Conservation (phyloP, 495 filamentous ascomycete species). For the Aspergillus steynii region DNA sequence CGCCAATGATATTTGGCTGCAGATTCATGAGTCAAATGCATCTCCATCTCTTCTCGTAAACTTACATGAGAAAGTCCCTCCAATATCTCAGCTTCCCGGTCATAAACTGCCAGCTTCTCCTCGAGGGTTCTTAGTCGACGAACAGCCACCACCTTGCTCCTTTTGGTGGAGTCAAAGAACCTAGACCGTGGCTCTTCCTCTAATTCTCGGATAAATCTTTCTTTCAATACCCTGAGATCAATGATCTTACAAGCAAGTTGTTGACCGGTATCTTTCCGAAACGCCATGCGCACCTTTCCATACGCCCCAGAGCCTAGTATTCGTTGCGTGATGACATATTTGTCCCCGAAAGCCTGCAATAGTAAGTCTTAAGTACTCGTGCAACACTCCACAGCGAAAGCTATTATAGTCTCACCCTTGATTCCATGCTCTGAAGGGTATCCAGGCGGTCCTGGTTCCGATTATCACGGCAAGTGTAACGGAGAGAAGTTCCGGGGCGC, state of each 20-base stretch:
- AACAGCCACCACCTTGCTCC: not conserved
- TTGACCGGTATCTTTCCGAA: conserved; percentile 27
- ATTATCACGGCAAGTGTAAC: conserved; percentile 20
- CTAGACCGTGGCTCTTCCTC: not conserved
- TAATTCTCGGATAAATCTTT: conserved; percentile 7
- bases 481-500: conserved; percentile 20
- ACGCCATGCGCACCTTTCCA: conserved; percentile 52
- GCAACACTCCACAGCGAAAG: not conserved
- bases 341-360: conserved; percentile 44
- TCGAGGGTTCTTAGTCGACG: conserved; percentile 5
- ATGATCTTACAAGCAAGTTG: conserved; percentile 59
- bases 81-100: conserved; percentile 57
- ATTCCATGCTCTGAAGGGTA: conserved; percentile 26
- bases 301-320: conserved; percentile 50
- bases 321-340: conserved; percentile 51
- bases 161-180: not conserved
- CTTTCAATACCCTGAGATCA: conserved; percentile 27
- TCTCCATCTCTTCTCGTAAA: conserved; percentile 4
- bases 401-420: conserved; percentile 24
- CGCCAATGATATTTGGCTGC: conserved; percentile 62
- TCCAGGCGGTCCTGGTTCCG: conserved; percentile 16
- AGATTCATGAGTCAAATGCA: conserved; percentile 2
- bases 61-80: conserved; percentile 60
- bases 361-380: not conserved
- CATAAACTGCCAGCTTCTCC: conserved; percentile 19